These are phyloP conservation scores for Bryum argenteum DNA, from an alignment of 225 moss, liverwort and hornwort species.

Conservation along the genomic window DNA sequence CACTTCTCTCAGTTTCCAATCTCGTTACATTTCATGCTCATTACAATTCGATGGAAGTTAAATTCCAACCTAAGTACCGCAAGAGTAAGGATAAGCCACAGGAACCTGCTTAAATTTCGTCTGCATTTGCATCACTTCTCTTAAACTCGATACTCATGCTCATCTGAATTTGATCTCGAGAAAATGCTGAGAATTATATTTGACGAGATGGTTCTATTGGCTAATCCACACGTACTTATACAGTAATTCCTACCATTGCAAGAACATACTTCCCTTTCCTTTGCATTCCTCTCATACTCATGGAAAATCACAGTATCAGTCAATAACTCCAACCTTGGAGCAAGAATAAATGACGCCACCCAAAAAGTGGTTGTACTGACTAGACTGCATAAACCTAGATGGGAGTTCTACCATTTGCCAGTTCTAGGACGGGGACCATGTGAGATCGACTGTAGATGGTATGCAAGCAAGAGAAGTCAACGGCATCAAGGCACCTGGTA, in stretches of 20 bases:
- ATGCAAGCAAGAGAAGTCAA: constrained; percentile 2
- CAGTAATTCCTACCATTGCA: too few relatives aligned
- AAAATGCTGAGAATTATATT: not conserved
- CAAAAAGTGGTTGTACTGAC: too few relatives aligned
- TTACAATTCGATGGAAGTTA: not conserved
- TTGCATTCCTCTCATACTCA: too few relatives aligned
- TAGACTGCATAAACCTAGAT: not conserved
- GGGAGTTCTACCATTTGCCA: not conserved
- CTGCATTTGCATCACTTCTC: too few relatives aligned
- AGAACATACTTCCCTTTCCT: too few relatives aligned
- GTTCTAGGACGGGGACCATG: not conserved
- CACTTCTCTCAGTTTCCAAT: constrained; percentile 27
- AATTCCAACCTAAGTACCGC: too few relatives aligned
- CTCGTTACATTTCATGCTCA: constrained; percentile 1
- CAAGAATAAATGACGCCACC: too few relatives aligned
- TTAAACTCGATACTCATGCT: not conserved
- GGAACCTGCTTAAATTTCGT: not conserved
- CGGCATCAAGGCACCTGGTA: constrained; percentile 44
- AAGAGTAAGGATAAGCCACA: too few relatives aligned
- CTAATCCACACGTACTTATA: not conserved
- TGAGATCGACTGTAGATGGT: not conserved
- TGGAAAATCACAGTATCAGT: too few relatives aligned
- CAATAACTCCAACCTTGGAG: too few relatives aligned
- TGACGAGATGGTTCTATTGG: not conserved
- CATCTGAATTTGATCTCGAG: not conserved